Base-by-base conservation (phyloP, 345 rosid genomes). In the Camelina neglecta region DNA sequence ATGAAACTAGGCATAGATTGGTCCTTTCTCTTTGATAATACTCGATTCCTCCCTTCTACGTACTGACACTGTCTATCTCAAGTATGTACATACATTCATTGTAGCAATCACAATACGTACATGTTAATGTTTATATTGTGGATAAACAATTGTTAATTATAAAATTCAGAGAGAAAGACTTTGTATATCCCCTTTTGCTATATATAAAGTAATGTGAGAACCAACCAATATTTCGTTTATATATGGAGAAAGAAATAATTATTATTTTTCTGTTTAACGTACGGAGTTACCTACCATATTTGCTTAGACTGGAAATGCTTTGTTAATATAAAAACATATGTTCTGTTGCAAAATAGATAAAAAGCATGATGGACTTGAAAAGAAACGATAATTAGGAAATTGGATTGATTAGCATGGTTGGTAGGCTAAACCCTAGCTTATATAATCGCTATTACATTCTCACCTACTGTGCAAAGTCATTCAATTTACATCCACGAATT, bases 381-480 rank as follows among this genome's bases (percentile, higher is more conserved):
- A 7, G 33, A 45, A 47, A 57, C 21, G 20, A 4, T 71, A 13
- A 11, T 35, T 47, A 59, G 26, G 50, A 23, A 71, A 36, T 1
- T 42, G 8, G 64, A 55, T 59, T 47, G 2, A 55, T 59, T 47
- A 4, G 26, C 24, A 12, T 59, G 35, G 66, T 1, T 56, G 13
- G 64, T 48, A 49, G 39, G 67, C 67, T 48, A 15, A 70, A 12
- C 42, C 8, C 11, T 45, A 13, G 16, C n/a, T 39, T 11, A 5
- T 55, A 10, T 55, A 45, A 47, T 59, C n/a, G 7, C 11, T 48
- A 15, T 23, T 18, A 47, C n/a, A 23, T 9, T 38, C 31, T 38
- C 51, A 59, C 45, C 68, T n/a, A 72, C 75, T 61, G 49, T 50
- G 23, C 51, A 23, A 49, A 60, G 12, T 72, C 68, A 60, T 13